Conservation (phyloP, 73 alveolate genomes). For the Breviolum minutum region DNA sequence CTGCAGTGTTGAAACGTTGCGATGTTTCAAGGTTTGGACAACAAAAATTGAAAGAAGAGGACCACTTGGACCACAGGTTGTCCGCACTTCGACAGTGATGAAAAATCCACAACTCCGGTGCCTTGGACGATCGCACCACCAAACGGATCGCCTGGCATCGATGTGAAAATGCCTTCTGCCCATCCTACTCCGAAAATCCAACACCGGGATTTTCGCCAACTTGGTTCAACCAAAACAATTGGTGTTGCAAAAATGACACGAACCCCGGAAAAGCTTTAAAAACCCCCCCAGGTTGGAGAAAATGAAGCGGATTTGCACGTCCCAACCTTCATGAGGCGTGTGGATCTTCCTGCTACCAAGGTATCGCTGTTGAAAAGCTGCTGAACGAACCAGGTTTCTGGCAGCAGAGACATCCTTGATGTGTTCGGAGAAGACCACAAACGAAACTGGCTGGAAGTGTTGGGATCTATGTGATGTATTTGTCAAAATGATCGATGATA, state of each 20-base stretch:
- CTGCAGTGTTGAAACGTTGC: background rate
- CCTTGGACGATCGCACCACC: slow-evolving; percentile 92
- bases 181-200: background rate
- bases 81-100: no score
- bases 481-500: no score
- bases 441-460: background rate
- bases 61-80: background rate
- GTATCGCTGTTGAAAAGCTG: slow-evolving; percentile 70
- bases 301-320: background rate
- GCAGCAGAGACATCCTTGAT: slow-evolving; percentile 77
- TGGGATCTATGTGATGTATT: no score
- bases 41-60: background rate
- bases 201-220: background rate
- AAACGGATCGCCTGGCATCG: slow-evolving; percentile 70
- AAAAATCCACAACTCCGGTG: background rate
- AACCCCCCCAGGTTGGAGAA: no score
- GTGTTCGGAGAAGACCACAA: background rate
- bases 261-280: background rate
- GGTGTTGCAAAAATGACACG: background rate
- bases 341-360: slow-evolving; percentile 86
- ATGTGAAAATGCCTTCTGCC: background rate
- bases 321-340: slow-evolving; percentile 88
- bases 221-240: background rate
- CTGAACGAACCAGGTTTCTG: slow-evolving; percentile 93
- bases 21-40: no score